These are phyloP conservation scores for Diaporthe helianthi DNA, from an alignment of 2,329 filamentous ascomycete species.

Conservation along the genomic window DNA sequence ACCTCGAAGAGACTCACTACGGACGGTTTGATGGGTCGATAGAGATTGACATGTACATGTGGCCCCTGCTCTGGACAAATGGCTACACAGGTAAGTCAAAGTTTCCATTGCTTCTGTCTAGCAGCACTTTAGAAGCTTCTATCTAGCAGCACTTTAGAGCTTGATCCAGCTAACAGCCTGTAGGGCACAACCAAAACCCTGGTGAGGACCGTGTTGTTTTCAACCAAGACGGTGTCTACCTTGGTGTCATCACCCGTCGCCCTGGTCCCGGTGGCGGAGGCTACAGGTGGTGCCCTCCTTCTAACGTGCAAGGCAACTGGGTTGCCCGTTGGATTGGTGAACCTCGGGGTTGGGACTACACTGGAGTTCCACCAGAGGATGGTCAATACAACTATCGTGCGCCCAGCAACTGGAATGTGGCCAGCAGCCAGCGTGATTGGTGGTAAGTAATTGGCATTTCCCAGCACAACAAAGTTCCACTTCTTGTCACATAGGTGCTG, in stretches of 20 bases:
- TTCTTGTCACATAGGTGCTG: neutral
- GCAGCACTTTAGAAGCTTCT: no score
- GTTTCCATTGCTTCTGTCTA: no score
- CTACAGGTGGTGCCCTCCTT: neutral
- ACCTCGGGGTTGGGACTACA: neutral
- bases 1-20: neutral
- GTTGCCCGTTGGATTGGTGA: neutral
- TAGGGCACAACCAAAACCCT: slow-evolving; percentile 1
- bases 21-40: neutral
- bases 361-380: neutral
- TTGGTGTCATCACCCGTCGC: neutral
- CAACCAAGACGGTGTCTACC: neutral
- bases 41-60: neutral
- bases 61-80: neutral
- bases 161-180: rapidly evolving
- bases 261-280: neutral
- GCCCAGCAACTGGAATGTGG: neutral
- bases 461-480: no score
- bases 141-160: no score
- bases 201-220: neutral
- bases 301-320: neutral
- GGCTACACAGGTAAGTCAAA: neutral
- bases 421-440: neutral
- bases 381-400: neutral
- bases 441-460: neutral